Conservation (phyloP, 2,329 filamentous ascomycete genomes). For the Aspergillus melleus region DNA sequence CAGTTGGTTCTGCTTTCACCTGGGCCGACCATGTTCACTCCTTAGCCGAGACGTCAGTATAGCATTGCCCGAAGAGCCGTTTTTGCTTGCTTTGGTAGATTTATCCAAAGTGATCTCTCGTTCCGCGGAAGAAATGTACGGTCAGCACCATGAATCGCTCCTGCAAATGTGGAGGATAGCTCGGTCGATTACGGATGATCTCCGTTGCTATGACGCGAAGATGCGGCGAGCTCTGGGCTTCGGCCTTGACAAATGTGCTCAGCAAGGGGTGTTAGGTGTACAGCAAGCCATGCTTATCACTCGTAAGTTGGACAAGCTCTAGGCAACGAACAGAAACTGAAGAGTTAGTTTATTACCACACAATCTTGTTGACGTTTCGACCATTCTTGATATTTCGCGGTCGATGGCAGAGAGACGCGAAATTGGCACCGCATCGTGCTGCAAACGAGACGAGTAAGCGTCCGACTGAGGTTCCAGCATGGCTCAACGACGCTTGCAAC, state of each 20-base stretch:
- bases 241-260: conserved; percentile 37
- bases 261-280: conserved; percentile 41
- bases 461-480: conserved; percentile 31
- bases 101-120: conserved; percentile 44
- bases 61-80: conserved; percentile 40
- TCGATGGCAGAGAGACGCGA: conserved; percentile 39
- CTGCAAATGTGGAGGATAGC: conserved; percentile 40
- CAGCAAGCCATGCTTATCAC: conserved; percentile 43
- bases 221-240: conserved; percentile 32
- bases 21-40: conserved; percentile 45
- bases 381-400: conserved; percentile 48
- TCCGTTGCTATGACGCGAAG: conserved; percentile 27
- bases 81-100: conserved; percentile 37
- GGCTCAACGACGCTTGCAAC: conserved; percentile 48
- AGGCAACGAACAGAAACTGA: conserved; percentile 6
- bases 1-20: conserved; percentile 48
- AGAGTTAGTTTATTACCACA: conserved; percentile 45
- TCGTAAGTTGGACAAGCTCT: conserved; percentile 28
- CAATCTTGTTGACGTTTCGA: conserved; percentile 44
- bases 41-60: conserved; percentile 39
- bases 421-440: conserved; percentile 12
- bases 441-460: conserved; percentile 12
- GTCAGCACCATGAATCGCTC: conserved; percentile 41
- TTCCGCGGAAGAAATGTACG: conserved; percentile 44
- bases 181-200: conserved; percentile 32